Evolutionary conservation across 148 eudicot species (phyloP).

Genomic region (Selenicereus undatus): DNA sequence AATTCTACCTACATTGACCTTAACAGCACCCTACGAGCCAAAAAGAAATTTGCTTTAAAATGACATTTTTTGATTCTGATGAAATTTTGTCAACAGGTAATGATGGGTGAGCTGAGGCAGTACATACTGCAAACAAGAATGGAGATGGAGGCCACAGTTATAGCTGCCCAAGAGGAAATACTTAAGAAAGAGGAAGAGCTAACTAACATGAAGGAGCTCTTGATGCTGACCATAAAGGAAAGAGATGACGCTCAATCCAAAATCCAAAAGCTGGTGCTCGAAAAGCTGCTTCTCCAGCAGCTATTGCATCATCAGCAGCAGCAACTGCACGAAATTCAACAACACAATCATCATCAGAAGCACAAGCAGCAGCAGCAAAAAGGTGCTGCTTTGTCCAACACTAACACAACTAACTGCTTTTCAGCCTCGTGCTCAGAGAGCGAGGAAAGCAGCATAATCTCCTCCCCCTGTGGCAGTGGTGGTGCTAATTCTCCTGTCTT

Average conservation of each 20-base stretch:
- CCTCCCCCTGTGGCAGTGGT: conserved; percentile 17
- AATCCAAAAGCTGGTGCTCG: conserved; percentile 42
- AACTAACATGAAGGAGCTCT: conserved; percentile 43
- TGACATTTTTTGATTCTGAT: neutral
- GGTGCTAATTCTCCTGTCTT: conserved; percentile 1
- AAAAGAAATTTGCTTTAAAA: too few species aligned
- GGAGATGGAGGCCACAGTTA: conserved; percentile 67
- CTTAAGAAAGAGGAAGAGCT: conserved; percentile 79
- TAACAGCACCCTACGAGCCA: too few species aligned
- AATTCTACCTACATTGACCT: too few species aligned
- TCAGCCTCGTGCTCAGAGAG: conserved; percentile 27
- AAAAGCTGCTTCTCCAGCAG: conserved; percentile 50
- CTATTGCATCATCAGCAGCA: conserved; percentile 11
- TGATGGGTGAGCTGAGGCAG: conserved; percentile 58
- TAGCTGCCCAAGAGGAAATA: conserved; percentile 68
- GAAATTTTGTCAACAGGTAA: conserved; percentile 30
- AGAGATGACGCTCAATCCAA: conserved; percentile 71
- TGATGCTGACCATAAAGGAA: conserved; percentile 52
- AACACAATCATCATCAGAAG: neutral
- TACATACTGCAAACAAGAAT: conserved; percentile 55
- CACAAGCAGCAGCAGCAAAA: conserved; percentile 15
- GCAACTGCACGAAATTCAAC: neutral
- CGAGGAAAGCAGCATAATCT: conserved; percentile 29
- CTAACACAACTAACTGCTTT: conserved; percentile 24
- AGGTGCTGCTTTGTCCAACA: conserved; percentile 19